Evolutionary conservation across 1,139 yeast genomes (phyloP), one percentile per base, ranked within the genome.

Genomic region (Scheffersomyces lignicola): DNA sequence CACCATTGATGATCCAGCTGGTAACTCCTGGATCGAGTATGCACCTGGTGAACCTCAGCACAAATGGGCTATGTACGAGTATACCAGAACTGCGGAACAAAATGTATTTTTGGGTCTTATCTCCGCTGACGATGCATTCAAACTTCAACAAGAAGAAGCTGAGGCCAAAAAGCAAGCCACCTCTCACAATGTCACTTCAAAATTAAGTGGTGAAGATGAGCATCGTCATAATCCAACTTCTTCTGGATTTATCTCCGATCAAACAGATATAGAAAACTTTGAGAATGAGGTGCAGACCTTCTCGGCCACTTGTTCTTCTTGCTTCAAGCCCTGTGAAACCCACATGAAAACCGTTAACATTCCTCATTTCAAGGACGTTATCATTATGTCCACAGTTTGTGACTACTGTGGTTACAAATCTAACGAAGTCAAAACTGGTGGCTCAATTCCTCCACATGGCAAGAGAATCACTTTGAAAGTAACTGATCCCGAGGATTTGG

Each of bases 341-440:
- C 95, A 90, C 58, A 94, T 94, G 98, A 94, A 94, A 68, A 78
- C 90, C 24, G 96, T 94, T 18, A 82, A 88, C 55, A 94, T 94
- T 49, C 99, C 99, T 15, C 98, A 94, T 64, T 94, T 94, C 73
- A 90, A 89, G 62, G 97, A 94, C 49, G 99, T 94, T 30, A 84
- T 94, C 43, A 79, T 94, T 51, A 94, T 94, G 98, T 85, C 95
- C 35, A 92, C 98, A 0, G 83, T 78, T 1, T 94, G 99, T 65
- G 90, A 83, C 28, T 68, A 78, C 48, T 94, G 99, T 68, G 98
- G 98, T 23, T 94, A 86, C 67, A 92, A 87, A 65, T 87, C 96
- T 15, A 94, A 94, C 56, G 99, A 94, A 62, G 98, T 94, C 47
- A 92, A 90, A 67, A 94, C 98, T 4, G 99, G 99, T 39, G 99